Percentiles rank a stretch among this genome's conserved stretches.
phyloP scores from a whole-genome alignment of 192 early-diverging fungal genomes.

The Chytriomyces sp. region DNA sequence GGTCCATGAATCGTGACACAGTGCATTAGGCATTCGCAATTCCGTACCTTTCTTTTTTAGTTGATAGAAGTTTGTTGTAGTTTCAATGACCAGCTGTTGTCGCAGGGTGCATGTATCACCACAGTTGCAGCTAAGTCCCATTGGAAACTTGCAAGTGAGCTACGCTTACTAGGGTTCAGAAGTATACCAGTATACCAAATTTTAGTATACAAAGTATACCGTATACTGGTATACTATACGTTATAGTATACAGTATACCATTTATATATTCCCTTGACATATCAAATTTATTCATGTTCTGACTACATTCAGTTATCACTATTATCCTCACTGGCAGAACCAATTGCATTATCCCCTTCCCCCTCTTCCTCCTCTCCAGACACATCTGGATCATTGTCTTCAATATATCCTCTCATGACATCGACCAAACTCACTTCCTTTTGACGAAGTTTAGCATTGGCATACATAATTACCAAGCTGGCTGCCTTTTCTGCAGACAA shows the following conservation, averaged over 20 bases:
- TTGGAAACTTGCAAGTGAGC: too few relatives aligned
- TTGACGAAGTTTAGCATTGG: background rate
- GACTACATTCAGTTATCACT: background rate
- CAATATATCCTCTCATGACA: background rate
- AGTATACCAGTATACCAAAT: too few relatives aligned
- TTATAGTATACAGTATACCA: constrained; percentile 4
- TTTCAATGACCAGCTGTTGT: too few relatives aligned
- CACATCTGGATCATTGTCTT: too few relatives aligned
- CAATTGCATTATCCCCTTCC: background rate
- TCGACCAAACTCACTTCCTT: background rate
- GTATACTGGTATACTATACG: background rate
- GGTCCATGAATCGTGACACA: too few relatives aligned
- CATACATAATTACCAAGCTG: background rate
- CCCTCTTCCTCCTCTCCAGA: too few relatives aligned
- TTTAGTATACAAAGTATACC: background rate
- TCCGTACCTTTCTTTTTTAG: too few relatives aligned
- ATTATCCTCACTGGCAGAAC: background rate
- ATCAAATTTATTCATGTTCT: background rate
- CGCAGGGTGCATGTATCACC: too few relatives aligned
- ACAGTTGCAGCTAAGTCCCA: too few relatives aligned
- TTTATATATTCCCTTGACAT: background rate
- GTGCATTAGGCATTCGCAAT: too few relatives aligned
- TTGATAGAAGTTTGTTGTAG: too few relatives aligned
- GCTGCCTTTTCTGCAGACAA: background rate
- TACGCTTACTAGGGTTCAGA: too few relatives aligned